These are phyloP conservation scores for Talaromyces piceae DNA, from an alignment of 2,329 filamentous ascomycete species.

Conservation along the genomic window DNA sequence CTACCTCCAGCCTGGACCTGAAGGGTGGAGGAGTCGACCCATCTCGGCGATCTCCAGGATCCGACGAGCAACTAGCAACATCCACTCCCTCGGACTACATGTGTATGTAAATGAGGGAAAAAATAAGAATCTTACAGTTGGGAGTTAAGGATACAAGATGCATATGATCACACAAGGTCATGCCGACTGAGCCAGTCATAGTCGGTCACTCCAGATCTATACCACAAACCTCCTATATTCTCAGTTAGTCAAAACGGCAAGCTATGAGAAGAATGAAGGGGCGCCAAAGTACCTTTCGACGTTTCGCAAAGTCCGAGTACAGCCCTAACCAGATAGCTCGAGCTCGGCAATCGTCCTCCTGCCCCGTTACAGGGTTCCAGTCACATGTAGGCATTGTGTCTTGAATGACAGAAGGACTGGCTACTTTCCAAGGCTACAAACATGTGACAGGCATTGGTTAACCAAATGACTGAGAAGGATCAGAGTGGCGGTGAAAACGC, in stretches of 20 bases:
- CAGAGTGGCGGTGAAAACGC: not conserved
- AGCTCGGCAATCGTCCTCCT: not conserved
- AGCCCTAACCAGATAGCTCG: not conserved
- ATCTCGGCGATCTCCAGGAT: too few species aligned
- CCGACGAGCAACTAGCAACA: too few species aligned
- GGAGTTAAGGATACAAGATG: too few species aligned
- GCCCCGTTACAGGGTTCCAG: not conserved
- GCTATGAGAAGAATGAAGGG: not conserved
- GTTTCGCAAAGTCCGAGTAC: constrained; percentile 1
- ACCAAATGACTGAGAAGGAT: not conserved
- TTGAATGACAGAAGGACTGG: not conserved
- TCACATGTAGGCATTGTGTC: not conserved
- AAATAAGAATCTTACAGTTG: too few species aligned
- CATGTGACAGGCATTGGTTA: not conserved
- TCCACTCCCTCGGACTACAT: too few species aligned
- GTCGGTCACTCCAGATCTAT: too few species aligned
- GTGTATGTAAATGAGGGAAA: too few species aligned
- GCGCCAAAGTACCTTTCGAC: not conserved
- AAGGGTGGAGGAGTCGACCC: too few species aligned
- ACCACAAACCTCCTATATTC: not conserved
- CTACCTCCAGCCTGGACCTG: too few species aligned
- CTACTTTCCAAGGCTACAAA: not conserved
- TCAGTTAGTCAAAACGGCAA: not conserved
- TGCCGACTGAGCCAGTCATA: too few species aligned
- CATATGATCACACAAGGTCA: too few species aligned